Evolutionary conservation across 2,329 filamentous ascomycete species (phyloP).

Genomic region (Pseudogymnoascus sp.): DNA sequence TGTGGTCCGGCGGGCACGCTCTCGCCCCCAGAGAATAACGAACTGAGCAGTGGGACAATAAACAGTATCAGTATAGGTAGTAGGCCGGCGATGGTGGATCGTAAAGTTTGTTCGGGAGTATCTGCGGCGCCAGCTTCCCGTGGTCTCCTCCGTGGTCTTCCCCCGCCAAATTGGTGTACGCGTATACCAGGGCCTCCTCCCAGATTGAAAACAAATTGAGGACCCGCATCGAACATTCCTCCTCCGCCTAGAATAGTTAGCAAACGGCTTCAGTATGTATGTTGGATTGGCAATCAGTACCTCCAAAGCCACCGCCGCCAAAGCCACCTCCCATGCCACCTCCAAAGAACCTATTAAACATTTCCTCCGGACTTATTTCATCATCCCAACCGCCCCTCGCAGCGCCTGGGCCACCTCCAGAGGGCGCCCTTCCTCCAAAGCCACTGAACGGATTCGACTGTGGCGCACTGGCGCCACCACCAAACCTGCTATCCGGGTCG

Average conservation of each 20-base stretch:
- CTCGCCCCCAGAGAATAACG: slow-evolving; percentile 56
- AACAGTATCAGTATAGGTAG: slow-evolving; percentile 87
- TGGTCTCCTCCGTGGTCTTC: slow-evolving; percentile 65
- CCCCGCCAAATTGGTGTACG: slow-evolving; percentile 91
- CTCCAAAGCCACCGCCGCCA: slow-evolving; percentile 51
- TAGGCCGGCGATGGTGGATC: slow-evolving; percentile 56
- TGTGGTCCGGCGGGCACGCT: slow-evolving; percentile 50
- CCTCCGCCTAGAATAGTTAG: slow-evolving; percentile 34
- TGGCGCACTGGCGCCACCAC: slow-evolving; percentile 40
- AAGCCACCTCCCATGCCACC: slow-evolving; percentile 40
- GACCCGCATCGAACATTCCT: slow-evolving; percentile 63
- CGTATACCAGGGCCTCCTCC: slow-evolving; percentile 84
- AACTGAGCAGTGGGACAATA: slow-evolving; percentile 73
- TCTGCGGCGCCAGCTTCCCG: slow-evolving; percentile 48
- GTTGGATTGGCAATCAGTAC: slow-evolving; percentile 41
- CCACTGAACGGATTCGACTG: slow-evolving; percentile 55
- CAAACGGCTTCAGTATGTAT: slow-evolving; percentile 21
- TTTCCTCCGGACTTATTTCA: slow-evolving; percentile 90
- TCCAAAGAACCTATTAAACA: slow-evolving; percentile 96
- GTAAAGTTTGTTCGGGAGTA: slow-evolving; percentile 42
- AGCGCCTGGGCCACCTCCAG: slow-evolving; percentile 21
- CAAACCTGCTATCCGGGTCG: slow-evolving; percentile 84
- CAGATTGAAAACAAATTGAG: slow-evolving; percentile 91
- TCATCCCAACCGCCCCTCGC: slow-evolving; percentile 65
- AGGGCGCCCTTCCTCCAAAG: slow-evolving; percentile 40